Evolutionary conservation across 495 filamentous ascomycete species (phyloP).

Genomic region (Xylaria acuta): DNA sequence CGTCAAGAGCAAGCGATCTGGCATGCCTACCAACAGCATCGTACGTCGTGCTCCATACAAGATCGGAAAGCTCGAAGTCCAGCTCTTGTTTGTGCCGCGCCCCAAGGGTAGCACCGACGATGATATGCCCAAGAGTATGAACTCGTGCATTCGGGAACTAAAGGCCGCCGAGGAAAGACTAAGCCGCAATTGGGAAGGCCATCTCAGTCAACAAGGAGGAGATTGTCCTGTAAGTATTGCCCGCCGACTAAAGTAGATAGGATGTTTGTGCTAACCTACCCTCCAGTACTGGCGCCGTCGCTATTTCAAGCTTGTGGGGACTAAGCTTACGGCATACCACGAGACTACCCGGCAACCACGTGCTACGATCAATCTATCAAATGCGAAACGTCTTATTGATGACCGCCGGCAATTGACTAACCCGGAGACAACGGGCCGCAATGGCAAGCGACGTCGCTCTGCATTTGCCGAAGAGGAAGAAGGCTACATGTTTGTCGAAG

Average conservation of each 20-base stretch:
- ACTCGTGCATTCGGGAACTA: slow-evolving; percentile 88
- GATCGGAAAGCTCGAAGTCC: slow-evolving; percentile 90
- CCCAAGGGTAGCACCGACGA: slow-evolving; percentile 88
- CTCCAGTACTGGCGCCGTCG: slow-evolving; percentile 92
- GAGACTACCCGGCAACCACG: slow-evolving; percentile 93
- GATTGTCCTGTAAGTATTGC: slow-evolving; percentile 87
- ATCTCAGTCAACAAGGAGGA: slow-evolving; percentile 93
- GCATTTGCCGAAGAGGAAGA: slow-evolving; percentile 98
- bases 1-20: slow-evolving; percentile 83
- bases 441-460: slow-evolving; percentile 82
- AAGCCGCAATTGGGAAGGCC: slow-evolving; percentile 79
- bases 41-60: slow-evolving; percentile 84
- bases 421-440: slow-evolving; percentile 74
- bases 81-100: slow-evolving; percentile 91
- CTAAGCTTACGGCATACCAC: slow-evolving; percentile 94
- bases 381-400: slow-evolving; percentile 93
- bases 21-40: slow-evolving; percentile 60
- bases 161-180: slow-evolving; percentile 80
- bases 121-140: slow-evolving; percentile 99
- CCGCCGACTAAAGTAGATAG: background rate
- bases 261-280: slow-evolving; percentile 5
- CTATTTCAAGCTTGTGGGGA: slow-evolving; percentile 92
- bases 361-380: slow-evolving; percentile 94
- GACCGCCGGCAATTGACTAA: slow-evolving; percentile 84
- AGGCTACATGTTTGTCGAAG: slow-evolving; percentile 99